A percentile compares a stretch with the other conserved stretches of the same genome.
phyloP scores from a whole-genome alignment of 2,329 filamentous ascomycete genomes.

The Hypomyces rosellus region DNA sequence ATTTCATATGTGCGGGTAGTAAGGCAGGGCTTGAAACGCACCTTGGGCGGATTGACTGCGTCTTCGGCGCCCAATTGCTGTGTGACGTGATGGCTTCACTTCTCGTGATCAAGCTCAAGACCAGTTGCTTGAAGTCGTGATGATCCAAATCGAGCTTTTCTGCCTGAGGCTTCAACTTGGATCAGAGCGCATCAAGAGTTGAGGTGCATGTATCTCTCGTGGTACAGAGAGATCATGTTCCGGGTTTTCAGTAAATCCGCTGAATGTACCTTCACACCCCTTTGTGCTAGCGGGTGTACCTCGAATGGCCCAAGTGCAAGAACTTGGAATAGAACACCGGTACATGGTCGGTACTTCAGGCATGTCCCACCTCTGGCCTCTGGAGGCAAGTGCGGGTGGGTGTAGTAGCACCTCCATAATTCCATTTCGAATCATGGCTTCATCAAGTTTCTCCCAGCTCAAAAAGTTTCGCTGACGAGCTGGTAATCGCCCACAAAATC shows the following conservation, averaged over 20 bases:
- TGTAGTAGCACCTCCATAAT: background rate
- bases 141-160: slow-evolving; percentile 15
- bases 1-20: slow-evolving; percentile 13
- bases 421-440: slow-evolving; percentile 13
- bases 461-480: slow-evolving; percentile 48
- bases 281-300: no score
- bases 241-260: slow-evolving; percentile 8
- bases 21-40: slow-evolving; percentile 13
- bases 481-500: slow-evolving; percentile 36
- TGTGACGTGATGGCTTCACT: slow-evolving; percentile 24
- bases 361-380: background rate
- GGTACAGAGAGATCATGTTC: background rate
- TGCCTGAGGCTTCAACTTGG: slow-evolving; percentile 29
- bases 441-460: slow-evolving; percentile 26
- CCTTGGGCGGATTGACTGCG: slow-evolving; percentile 27
- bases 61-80: slow-evolving; percentile 32
- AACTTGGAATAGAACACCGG: background rate
- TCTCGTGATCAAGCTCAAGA: slow-evolving; percentile 22
- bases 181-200: background rate
- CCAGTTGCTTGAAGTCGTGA: slow-evolving; percentile 22
- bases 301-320: no score
- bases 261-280: background rate
- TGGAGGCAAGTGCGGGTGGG: background rate
- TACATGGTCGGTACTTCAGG: background rate
- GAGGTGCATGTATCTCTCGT: background rate